phyloP scores from a whole-genome alignment of 768 basidiomycete genomes.

The Suillus plorans region DNA sequence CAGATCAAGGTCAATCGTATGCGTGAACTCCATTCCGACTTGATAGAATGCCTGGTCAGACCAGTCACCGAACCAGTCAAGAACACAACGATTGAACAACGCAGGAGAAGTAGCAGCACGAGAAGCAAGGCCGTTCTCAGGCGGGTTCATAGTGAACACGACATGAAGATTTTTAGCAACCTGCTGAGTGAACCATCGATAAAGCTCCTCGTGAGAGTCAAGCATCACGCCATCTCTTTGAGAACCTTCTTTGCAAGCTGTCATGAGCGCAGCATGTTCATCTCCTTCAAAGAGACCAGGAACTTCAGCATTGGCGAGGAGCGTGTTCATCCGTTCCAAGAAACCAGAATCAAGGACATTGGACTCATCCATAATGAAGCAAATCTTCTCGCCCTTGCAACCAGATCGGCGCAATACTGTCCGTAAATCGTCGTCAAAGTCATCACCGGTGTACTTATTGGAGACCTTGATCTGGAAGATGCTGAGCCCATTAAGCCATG shows the following conservation, averaged over 20 bases:
- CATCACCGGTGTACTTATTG: slow-evolving; percentile 97
- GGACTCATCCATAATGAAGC: slow-evolving; percentile 99
- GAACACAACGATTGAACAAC: slow-evolving; percentile 96
- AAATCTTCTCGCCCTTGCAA: slow-evolving; percentile 98
- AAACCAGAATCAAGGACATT: slow-evolving; percentile 99
- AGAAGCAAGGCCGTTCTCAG: slow-evolving; percentile 92
- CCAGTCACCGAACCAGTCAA: slow-evolving; percentile 99
- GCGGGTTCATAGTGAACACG: slow-evolving; percentile 99
- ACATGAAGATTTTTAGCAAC: slow-evolving; percentile 98
- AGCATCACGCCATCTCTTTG: slow-evolving; percentile 98
- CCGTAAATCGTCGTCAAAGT: slow-evolving; percentile 97
- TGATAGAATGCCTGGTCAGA: slow-evolving; percentile 98
- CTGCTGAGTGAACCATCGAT: slow-evolving; percentile 98
- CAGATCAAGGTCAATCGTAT: slow-evolving; percentile 88
- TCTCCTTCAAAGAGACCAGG: slow-evolving; percentile 99
- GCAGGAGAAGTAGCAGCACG: slow-evolving; percentile 97
- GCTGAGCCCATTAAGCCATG: slow-evolving; percentile 99
- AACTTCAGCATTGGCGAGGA: slow-evolving; percentile 99
- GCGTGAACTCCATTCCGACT: slow-evolving; percentile 96
- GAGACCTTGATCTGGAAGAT: slow-evolving; percentile 99
- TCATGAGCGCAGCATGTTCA: slow-evolving; percentile 97
- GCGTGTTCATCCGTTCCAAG: slow-evolving; percentile 99
- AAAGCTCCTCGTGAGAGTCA: slow-evolving; percentile 96
- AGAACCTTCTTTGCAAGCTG: slow-evolving; percentile 99
- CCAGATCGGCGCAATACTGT: slow-evolving; percentile 93